Conservation (phyloP, 2,329 filamentous ascomycete genomes). For the Beauveria sp. region DNA sequence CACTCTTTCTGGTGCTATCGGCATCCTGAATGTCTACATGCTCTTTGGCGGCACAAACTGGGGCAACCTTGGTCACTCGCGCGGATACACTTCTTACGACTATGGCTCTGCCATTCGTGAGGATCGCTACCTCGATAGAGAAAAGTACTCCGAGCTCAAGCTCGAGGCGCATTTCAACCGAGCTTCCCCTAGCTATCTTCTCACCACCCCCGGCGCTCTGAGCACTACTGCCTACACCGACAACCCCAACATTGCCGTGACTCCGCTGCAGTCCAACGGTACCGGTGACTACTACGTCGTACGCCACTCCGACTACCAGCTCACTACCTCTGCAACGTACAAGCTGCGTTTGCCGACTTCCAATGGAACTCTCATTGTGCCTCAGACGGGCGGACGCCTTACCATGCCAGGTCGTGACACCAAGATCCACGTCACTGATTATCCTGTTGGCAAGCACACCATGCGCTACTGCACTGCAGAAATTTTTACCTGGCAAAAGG, state of each 20-base stretch:
- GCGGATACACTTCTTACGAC: slow-evolving; percentile 46
- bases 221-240: slow-evolving; percentile 22
- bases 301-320: slow-evolving; percentile 55
- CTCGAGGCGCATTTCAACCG: slow-evolving; percentile 63
- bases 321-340: slow-evolving; percentile 47
- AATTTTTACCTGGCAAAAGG: slow-evolving; percentile 58
- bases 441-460: slow-evolving; percentile 46
- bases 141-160: slow-evolving; percentile 70
- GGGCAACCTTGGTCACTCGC: slow-evolving; percentile 63
- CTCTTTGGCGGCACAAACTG: slow-evolving; percentile 70
- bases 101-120: slow-evolving; percentile 50
- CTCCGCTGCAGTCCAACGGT: slow-evolving; percentile 45
- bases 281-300: slow-evolving; percentile 50
- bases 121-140: slow-evolving; percentile 54
- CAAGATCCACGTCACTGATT: slow-evolving; percentile 57
- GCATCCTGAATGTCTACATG: slow-evolving; percentile 66
- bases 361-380: slow-evolving; percentile 45
- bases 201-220: slow-evolving; percentile 33
- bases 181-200: slow-evolving; percentile 58
- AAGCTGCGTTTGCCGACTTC: slow-evolving; percentile 50
- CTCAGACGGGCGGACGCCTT: slow-evolving; percentile 45
- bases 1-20: slow-evolving; percentile 52
- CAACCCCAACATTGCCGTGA: slow-evolving; percentile 44
- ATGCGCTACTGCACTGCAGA: slow-evolving; percentile 61
- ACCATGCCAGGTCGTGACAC: slow-evolving; percentile 53